Evolutionary conservation across 805 yeast species (phyloP).

Genomic region (Nakazawaea siamensis): DNA sequence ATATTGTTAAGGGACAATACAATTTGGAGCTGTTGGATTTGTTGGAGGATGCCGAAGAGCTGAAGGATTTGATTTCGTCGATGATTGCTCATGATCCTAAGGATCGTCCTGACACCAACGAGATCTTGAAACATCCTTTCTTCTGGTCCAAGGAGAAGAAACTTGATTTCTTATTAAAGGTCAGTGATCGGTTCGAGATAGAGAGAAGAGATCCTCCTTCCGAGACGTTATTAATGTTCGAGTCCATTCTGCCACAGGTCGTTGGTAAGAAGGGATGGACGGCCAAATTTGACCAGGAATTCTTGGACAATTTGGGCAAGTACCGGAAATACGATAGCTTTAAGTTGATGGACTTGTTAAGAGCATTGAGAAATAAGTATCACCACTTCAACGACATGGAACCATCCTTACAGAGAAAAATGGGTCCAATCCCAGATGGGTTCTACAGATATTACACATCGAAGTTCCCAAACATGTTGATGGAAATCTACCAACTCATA

Average conservation of each 20-base stretch:
- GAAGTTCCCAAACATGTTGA: slow-evolving; percentile 71
- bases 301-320: slow-evolving; percentile 79
- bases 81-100: slow-evolving; percentile 70
- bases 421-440: slow-evolving; percentile 81
- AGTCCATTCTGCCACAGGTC: slow-evolving; percentile 38
- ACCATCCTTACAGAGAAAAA: slow-evolving; percentile 44
- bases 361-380: slow-evolving; percentile 88
- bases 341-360: slow-evolving; percentile 72
- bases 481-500: slow-evolving; percentile 65
- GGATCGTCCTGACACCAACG: slow-evolving; percentile 60
- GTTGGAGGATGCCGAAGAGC: slow-evolving; percentile 47
- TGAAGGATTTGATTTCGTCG: slow-evolving; percentile 57
- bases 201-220: slow-evolving; percentile 79
- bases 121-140: slow-evolving; percentile 73
- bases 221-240: slow-evolving; percentile 45
- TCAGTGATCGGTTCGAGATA: slow-evolving; percentile 85
- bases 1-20: slow-evolving; percentile 64
- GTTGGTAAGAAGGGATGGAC: slow-evolving; percentile 74
- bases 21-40: slow-evolving; percentile 37
- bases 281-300: slow-evolving; percentile 54
- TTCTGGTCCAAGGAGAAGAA: slow-evolving; percentile 76
- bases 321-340: slow-evolving; percentile 80
- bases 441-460: slow-evolving; percentile 68
- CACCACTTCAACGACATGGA: slow-evolving; percentile 94
- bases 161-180: slow-evolving; percentile 76